phyloP scores from a whole-genome alignment of 2,329 filamentous ascomycete genomes.

The Torrubiella hemipterigena region DNA sequence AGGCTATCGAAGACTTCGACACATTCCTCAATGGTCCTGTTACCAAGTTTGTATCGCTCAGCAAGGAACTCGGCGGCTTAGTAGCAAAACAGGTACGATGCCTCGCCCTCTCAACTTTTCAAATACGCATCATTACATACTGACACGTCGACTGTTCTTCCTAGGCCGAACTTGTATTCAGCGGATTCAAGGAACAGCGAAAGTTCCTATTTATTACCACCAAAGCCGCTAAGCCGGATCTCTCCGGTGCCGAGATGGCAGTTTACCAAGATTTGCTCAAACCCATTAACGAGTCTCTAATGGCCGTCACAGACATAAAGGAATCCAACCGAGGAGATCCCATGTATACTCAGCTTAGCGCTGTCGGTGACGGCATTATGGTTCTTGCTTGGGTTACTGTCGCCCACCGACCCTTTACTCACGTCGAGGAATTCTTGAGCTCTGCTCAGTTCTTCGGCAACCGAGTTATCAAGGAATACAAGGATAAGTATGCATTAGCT shows the following conservation, averaged over 20 bases:
- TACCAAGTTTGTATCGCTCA: conserved; percentile 65
- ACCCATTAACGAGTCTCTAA: conserved; percentile 73
- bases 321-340: conserved; percentile 68
- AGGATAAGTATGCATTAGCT: conserved; percentile 42
- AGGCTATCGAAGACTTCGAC: conserved; percentile 82
- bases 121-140: not conserved
- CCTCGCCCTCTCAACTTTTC: too few species aligned
- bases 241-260: conserved; percentile 44
- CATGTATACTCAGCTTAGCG: conserved; percentile 70
- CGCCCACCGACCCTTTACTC: conserved; percentile 70
- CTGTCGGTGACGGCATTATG: conserved; percentile 82
- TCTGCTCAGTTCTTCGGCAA: conserved; percentile 93
- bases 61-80: conserved; percentile 64
- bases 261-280: conserved; percentile 69
- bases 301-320: conserved; percentile 67
- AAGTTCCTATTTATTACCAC: conserved; percentile 80
- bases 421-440: conserved; percentile 70
- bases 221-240: conserved; percentile 84
- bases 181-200: conserved; percentile 72
- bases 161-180: conserved; percentile 39
- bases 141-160: not conserved
- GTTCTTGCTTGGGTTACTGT: conserved; percentile 85
- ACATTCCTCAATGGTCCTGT: conserved; percentile 62
- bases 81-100: conserved; percentile 67
- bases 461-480: conserved; percentile 81